Percentiles rank a stretch among this genome's conserved stretches.
phyloP scores from a whole-genome alignment of 495 filamentous ascomycete genomes.

The Trichoderma virens region DNA sequence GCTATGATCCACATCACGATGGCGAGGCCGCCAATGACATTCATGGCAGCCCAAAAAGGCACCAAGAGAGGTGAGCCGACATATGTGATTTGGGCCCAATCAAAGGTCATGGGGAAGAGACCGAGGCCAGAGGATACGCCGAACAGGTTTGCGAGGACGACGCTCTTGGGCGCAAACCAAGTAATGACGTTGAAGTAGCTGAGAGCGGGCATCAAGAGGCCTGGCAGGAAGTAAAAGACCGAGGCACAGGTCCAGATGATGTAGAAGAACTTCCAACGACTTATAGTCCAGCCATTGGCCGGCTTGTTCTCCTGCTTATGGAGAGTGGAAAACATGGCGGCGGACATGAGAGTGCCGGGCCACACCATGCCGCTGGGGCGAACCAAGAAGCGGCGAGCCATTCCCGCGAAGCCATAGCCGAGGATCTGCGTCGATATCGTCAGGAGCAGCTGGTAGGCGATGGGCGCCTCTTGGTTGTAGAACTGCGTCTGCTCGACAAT shows the following conservation, averaged over 20 bases:
- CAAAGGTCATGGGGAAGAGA: conserved; percentile 81
- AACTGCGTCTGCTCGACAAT: conserved; percentile 85
- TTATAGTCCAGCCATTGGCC: conserved; percentile 79
- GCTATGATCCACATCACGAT: conserved; percentile 87
- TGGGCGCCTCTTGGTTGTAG: conserved; percentile 67
- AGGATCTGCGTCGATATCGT: conserved; percentile 79
- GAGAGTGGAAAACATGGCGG: conserved; percentile 77
- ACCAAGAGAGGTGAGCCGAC: conserved; percentile 81
- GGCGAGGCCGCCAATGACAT: conserved; percentile 77
- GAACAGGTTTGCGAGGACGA: conserved; percentile 73
- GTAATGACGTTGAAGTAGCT: conserved; percentile 88
- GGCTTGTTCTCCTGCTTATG: conserved; percentile 74
- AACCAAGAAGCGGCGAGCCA: conserved; percentile 71
- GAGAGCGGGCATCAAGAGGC: conserved; percentile 75
- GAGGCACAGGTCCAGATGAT: conserved; percentile 57
- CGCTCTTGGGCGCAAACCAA: conserved; percentile 78
- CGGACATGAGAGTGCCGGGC: conserved; percentile 81
- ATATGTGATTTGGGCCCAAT: conserved; percentile 90
- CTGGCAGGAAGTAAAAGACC: conserved; percentile 78
- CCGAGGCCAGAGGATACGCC: conserved; percentile 79
- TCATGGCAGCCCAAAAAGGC: conserved; percentile 87
- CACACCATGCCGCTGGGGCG: conserved; percentile 85
- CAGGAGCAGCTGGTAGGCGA: conserved; percentile 71
- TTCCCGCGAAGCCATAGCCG: conserved; percentile 74
- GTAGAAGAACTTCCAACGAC: conserved; percentile 77